phyloP scores from a whole-genome alignment of 768 basidiomycete species.

The Hysterangium stoloniferum region DNA sequence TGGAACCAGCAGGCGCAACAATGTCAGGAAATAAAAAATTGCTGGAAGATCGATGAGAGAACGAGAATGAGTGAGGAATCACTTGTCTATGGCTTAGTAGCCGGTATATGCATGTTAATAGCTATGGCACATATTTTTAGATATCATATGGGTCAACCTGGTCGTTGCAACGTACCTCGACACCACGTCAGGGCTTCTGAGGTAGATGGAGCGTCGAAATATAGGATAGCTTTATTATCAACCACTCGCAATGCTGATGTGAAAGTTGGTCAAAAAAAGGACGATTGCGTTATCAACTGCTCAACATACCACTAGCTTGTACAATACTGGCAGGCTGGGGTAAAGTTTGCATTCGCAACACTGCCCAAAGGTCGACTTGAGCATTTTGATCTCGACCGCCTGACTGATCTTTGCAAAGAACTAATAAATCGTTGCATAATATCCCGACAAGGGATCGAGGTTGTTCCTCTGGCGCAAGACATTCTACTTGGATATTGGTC shows the following conservation, averaged over 20 bases:
- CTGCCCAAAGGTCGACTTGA: constrained; percentile 90
- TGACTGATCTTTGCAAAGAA: constrained; percentile 82
- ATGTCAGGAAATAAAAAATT: constrained; percentile 5
- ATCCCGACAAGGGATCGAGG: constrained; percentile 74
- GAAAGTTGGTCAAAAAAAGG: constrained; percentile 3
- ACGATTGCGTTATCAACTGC: constrained; percentile 7
- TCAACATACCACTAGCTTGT: constrained; percentile 65
- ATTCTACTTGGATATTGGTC: constrained; percentile 82
- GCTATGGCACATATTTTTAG: constrained; percentile 34
- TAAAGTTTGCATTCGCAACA: constrained; percentile 89
- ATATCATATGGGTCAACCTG: constrained; percentile 9
- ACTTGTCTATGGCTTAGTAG: constrained; percentile 31
- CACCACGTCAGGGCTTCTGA: constrained; percentile 87
- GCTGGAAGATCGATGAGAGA: constrained; percentile 2
- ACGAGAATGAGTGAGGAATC: constrained; percentile 4
- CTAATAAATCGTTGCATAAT: constrained; percentile 88
- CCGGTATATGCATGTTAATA: constrained; percentile 83
- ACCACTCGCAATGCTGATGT: constrained; percentile 71
- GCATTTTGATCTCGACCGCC: constrained; percentile 69
- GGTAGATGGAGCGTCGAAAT: constrained; percentile 78
- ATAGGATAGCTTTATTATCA: constrained; percentile 86
- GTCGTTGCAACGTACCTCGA: constrained; percentile 48
- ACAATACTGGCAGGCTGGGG: constrained; percentile 87
- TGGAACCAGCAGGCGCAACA: constrained; percentile 1
- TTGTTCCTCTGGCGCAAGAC: constrained; percentile 79